A percentile compares a stretch with the other conserved stretches of the same genome.
These are phyloP conservation scores for Asterochloris sp. DNA, from an alignment of 139 green algal species.

Conservation along the genomic window DNA sequence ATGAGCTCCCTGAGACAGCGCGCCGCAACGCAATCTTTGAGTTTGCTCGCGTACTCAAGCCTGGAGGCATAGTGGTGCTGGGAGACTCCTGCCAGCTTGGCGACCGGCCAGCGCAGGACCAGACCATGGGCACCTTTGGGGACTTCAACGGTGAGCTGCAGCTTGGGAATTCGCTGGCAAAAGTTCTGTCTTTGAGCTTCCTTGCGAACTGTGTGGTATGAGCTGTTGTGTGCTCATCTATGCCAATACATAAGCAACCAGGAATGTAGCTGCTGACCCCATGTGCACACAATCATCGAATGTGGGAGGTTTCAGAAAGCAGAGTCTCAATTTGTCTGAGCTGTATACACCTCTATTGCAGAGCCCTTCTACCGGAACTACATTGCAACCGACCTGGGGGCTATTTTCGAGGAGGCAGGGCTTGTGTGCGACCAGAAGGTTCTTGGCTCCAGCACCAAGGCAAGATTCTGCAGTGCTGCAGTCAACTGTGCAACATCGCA, in stretches of 20 bases:
- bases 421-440: slow-evolving; percentile 67
- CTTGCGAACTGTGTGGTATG: no score
- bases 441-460: slow-evolving; percentile 59
- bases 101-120: slow-evolving; percentile 47
- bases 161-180: slow-evolving; percentile 11
- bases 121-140: slow-evolving; percentile 46
- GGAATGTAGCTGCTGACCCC: no score
- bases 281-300: no score
- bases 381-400: slow-evolving; percentile 37
- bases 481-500: no score
- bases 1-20: slow-evolving; percentile 73
- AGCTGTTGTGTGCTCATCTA: no score
- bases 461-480: no score
- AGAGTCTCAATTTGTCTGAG: no score
- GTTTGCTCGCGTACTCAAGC: slow-evolving; percentile 76
- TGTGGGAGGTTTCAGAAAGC: no score
- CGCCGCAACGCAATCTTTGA: slow-evolving; percentile 44
- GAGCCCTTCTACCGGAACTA: slow-evolving; percentile 62
- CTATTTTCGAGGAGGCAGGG: slow-evolving; percentile 47
- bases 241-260: no score
- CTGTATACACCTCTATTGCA: no score
- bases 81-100: slow-evolving; percentile 59
- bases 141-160: slow-evolving; percentile 60
- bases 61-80: slow-evolving; percentile 63
- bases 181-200: no score